Evolutionary conservation across 2,329 filamentous ascomycete species (phyloP).

Genomic region (Cladosporium austrohemisphaericum): DNA sequence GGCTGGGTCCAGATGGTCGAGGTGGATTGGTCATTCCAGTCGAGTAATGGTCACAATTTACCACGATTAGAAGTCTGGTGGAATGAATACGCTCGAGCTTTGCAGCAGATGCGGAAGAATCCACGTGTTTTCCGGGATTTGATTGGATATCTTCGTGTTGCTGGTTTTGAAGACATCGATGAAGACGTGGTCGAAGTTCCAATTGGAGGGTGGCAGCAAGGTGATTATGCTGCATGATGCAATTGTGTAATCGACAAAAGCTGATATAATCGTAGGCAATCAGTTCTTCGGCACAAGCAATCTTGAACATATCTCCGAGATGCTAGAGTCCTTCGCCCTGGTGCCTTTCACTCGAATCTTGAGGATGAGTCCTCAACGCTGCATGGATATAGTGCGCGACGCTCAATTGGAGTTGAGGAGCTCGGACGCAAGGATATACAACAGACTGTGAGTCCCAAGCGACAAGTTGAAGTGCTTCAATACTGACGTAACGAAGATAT

Average conservation of each 20-base stretch:
- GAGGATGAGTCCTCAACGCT: not conserved
- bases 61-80: not conserved
- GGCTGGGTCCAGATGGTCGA: constrained; percentile 11
- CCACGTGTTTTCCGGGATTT: not conserved
- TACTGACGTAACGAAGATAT: not conserved
- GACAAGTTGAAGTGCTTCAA: not conserved
- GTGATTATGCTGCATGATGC: not conserved
- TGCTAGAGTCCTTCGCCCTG: constrained; percentile 1
- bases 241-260: too few relatives aligned
- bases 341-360: not conserved
- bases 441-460: not conserved
- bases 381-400: not conserved
- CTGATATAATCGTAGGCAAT: too few relatives aligned
- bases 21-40: not conserved
- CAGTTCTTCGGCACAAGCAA: too few relatives aligned
- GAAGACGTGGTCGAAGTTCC: not conserved
- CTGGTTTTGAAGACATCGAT: not conserved
- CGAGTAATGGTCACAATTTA: not conserved
- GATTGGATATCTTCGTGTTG: not conserved
- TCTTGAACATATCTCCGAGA: not conserved
- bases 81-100: not conserved
- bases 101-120: not conserved
- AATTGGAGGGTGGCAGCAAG: not conserved
- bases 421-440: not conserved
- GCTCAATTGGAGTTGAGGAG: not conserved